phyloP scores from a whole-genome alignment of 176 grass and related monocot species.

The Rhynchospora pubera region DNA sequence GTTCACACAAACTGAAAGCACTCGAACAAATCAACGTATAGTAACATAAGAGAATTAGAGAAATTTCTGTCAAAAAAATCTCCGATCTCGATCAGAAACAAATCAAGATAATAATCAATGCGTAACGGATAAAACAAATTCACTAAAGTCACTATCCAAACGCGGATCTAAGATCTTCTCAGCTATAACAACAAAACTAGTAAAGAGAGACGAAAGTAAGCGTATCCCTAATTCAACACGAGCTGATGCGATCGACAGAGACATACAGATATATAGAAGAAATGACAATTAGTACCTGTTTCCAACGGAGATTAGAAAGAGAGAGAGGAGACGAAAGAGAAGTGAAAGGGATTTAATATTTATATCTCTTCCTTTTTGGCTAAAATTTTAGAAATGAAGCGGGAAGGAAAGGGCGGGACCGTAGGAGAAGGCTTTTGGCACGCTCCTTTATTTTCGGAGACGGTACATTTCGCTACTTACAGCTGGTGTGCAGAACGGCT shows the following conservation, averaged over 20 bases:
- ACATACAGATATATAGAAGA: not conserved
- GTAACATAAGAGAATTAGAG: not conserved
- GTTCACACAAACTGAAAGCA: not conserved
- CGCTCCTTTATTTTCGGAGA: not conserved
- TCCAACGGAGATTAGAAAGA: not conserved
- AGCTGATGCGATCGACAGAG: not conserved
- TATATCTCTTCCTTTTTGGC: not conserved
- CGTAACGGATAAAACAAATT: not conserved
- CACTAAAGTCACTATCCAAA: not conserved
- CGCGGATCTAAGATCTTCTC: not conserved
- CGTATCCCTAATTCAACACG: not conserved
- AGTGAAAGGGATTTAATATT: not conserved
- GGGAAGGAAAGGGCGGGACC: slow-evolving; percentile 10
- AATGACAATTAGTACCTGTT: not conserved
- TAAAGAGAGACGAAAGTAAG: not conserved
- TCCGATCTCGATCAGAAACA: not conserved
- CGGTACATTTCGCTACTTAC: too few species aligned
- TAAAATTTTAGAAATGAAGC: slow-evolving; percentile 4
- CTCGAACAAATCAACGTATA: not conserved
- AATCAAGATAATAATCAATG: not conserved
- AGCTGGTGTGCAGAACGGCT: too few species aligned
- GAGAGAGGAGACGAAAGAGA: not conserved
- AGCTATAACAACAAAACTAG: not conserved
- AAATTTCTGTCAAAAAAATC: not conserved
- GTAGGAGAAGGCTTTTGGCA: not conserved